Evolutionary conservation across 257 asterid genomes (phyloP).

Genomic region (Dorcoceras hygrometricum): DNA sequence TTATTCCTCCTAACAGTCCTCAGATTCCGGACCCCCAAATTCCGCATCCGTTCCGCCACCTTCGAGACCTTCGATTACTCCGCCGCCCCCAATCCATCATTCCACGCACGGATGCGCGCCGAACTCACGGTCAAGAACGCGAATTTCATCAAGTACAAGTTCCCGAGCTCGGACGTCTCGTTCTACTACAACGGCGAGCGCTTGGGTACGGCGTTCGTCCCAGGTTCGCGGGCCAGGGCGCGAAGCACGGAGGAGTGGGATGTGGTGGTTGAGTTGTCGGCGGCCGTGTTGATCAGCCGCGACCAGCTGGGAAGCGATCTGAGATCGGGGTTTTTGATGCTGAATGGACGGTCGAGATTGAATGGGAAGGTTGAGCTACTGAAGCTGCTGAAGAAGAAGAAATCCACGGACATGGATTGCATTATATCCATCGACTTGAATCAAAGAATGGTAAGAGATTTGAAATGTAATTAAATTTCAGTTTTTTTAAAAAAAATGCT

Average conservation of each 20-base stretch:
- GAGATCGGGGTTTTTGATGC: slow-evolving; percentile 27
- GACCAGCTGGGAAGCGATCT: slow-evolving; percentile 23
- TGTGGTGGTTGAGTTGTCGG: slow-evolving; percentile 24
- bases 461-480: slow-evolving; percentile 22
- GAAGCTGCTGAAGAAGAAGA: slow-evolving; percentile 30
- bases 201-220: slow-evolving; percentile 30
- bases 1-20: slow-evolving; percentile 29
- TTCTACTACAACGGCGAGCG: slow-evolving; percentile 26
- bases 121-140: slow-evolving; percentile 31
- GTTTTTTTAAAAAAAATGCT: not conserved
- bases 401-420: slow-evolving; percentile 34
- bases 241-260: slow-evolving; percentile 25
- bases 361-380: slow-evolving; percentile 36
- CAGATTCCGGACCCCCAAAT: slow-evolving; percentile 34
- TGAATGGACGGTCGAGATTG: slow-evolving; percentile 29
- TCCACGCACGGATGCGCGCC: slow-evolving; percentile 27
- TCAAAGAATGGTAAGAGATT: slow-evolving; percentile 14
- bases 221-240: slow-evolving; percentile 19
- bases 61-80: slow-evolving; percentile 25
- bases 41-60: slow-evolving; percentile 25
- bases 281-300: slow-evolving; percentile 13
- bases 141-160: slow-evolving; percentile 35
- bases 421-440: slow-evolving; percentile 21
- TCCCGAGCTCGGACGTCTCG: slow-evolving; percentile 13
- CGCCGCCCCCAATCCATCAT: slow-evolving; percentile 16